Evolutionary conservation across 495 filamentous ascomycete species (phyloP).

Genomic region (Polyplosphaeria fusca): DNA sequence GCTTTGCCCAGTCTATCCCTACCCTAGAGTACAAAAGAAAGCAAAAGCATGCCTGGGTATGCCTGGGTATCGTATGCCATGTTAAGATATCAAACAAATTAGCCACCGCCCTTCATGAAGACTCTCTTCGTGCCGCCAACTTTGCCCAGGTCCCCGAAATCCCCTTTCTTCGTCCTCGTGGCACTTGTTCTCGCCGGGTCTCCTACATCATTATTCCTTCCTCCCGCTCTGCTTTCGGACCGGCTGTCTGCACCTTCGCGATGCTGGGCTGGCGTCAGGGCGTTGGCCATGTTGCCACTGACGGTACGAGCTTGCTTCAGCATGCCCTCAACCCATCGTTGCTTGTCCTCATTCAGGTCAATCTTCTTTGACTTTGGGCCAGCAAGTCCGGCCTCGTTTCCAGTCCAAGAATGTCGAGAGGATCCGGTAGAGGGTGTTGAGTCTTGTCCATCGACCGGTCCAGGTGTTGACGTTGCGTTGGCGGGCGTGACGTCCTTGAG

Average conservation of each 20-base stretch:
- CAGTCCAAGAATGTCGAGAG: conserved; percentile 51
- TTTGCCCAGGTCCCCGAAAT: conserved; percentile 38
- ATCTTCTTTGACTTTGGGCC: conserved; percentile 58
- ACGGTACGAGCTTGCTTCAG: conserved; percentile 50
- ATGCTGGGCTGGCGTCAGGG: background rate
- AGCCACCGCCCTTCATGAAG: conserved; percentile 25
- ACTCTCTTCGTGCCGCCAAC: conserved; percentile 40
- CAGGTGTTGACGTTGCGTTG: conserved; percentile 43
- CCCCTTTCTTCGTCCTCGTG: conserved; percentile 9
- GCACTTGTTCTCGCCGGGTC: too few species aligned
- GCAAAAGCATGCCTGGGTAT: too few species aligned
- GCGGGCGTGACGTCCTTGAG: conserved; percentile 1
- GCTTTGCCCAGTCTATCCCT: too few species aligned
- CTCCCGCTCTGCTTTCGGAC: conserved; percentile 8
- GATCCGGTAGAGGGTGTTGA: conserved; percentile 46
- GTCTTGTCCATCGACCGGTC: conserved; percentile 24
- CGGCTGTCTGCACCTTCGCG: conserved; percentile 14
- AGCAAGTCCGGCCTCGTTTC: conserved; percentile 62
- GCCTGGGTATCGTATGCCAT: conserved; percentile 6
- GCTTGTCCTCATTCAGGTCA: conserved; percentile 61
- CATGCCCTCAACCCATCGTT: conserved; percentile 70
- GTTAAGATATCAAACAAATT: background rate
- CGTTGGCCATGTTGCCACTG: conserved; percentile 6
- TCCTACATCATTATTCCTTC: too few species aligned
- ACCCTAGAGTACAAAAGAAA: too few species aligned